Evolutionary conservation across 2,329 filamentous ascomycete species (phyloP).

Genomic region (Aspergillus sp.): DNA sequence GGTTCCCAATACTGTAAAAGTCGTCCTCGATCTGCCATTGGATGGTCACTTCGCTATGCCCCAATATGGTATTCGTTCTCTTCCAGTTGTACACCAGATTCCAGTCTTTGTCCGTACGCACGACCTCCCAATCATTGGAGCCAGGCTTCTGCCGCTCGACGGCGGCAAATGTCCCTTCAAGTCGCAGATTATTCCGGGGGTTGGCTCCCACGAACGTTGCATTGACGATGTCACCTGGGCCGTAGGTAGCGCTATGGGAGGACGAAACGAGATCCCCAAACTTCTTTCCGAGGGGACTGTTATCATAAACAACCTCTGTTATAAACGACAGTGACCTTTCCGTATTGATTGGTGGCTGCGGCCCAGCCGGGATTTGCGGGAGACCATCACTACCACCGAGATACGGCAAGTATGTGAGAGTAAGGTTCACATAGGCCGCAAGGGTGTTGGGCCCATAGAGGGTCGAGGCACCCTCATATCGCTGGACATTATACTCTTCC

Average conservation of each 20-base stretch:
- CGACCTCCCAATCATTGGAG: conserved; percentile 58
- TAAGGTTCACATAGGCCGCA: conserved; percentile 83
- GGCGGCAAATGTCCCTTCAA: conserved; percentile 74
- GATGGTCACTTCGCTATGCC: conserved; percentile 74
- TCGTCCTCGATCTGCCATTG: conserved; percentile 73
- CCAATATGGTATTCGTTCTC: conserved; percentile 66
- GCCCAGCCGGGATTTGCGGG: conserved; percentile 52
- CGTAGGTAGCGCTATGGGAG: conserved; percentile 54
- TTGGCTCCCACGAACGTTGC: conserved; percentile 82
- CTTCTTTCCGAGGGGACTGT: conserved; percentile 59
- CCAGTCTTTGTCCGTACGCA: conserved; percentile 80
- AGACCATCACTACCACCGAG: conserved; percentile 52
- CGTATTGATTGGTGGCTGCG: conserved; percentile 74
- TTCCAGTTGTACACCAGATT: conserved; percentile 78
- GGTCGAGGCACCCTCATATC: conserved; percentile 93
- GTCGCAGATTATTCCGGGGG: conserved; percentile 80
- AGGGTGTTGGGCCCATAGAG: conserved; percentile 81
- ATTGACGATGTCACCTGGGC: conserved; percentile 60
- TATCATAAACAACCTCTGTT: conserved; percentile 73
- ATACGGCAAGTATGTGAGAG: conserved; percentile 68
- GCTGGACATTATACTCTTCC: conserved; percentile 79
- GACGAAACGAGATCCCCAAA: conserved; percentile 68
- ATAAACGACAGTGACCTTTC: conserved; percentile 77
- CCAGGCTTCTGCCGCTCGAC: conserved; percentile 62
- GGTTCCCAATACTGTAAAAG: conserved; percentile 42